A percentile compares a stretch with the other conserved stretches of the same genome.
Evolutionary conservation across 1,284 basidiomycete genomes (phyloP).

Genomic region (Amylostereum areolatum): DNA sequence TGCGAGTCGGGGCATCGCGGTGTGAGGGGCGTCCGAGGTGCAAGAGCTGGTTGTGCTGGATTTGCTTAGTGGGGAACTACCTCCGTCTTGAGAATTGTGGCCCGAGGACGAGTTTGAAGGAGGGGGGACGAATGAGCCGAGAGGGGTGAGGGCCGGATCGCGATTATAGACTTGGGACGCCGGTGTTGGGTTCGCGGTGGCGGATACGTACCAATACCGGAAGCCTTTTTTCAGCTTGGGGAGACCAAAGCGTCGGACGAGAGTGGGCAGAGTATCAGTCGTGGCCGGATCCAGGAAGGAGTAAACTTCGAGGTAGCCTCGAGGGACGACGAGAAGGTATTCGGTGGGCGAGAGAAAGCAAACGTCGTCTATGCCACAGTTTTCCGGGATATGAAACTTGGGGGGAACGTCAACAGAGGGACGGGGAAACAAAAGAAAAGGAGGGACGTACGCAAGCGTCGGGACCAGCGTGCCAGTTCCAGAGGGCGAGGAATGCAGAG

Average conservation of each 20-base stretch:
- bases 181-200: slow-evolving; percentile 8
- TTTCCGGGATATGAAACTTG: no score
- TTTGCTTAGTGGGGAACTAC: no score
- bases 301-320: slow-evolving; percentile 41
- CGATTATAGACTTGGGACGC: neutral
- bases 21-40: neutral
- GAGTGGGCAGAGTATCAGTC: slow-evolving; percentile 20
- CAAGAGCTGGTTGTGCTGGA: neutral
- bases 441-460: slow-evolving; percentile 24
- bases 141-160: neutral
- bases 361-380: slow-evolving; percentile 40
- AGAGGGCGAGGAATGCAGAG: slow-evolving; percentile 5
- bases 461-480: slow-evolving; percentile 14
- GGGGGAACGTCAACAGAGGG: neutral
- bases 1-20: neutral
- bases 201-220: slow-evolving; percentile 35
- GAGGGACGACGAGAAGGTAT: slow-evolving; percentile 38
- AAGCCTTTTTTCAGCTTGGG: slow-evolving; percentile 35
- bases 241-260: slow-evolving; percentile 32
- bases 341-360: slow-evolving; percentile 37
- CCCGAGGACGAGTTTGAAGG: no score
- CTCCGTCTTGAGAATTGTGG: no score
- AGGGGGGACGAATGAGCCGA: no score
- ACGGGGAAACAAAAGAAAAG: neutral
- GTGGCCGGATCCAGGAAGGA: slow-evolving; percentile 32